Base-by-base conservation (phyloP, 257 asterid species). In the Jaltomata sinuosa region DNA sequence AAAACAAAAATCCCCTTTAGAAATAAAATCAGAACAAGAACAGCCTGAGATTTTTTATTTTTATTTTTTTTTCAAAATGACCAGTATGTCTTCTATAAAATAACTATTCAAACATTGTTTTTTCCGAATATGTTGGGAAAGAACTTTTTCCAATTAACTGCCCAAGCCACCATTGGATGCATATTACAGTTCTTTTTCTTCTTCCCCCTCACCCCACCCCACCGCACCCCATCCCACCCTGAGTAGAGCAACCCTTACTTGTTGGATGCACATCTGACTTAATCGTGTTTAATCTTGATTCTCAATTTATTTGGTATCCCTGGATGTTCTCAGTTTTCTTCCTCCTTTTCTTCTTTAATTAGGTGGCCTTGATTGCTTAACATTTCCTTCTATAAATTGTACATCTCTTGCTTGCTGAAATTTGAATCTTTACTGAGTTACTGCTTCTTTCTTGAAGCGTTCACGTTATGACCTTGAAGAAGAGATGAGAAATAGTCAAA, bases 401-500 rank as follows among this genome's bases (percentile, higher is more conserved):
- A 38, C 32, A 45, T 31, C 27, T 71, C 55, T 67, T 15, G 16
- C 10, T n/a, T 12, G 16, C 45, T 54, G 52, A 82, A 64, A 42
- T 32, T 54, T 65, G 32, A 32, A 27, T 29, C 36, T 64, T 80
- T 77, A 59, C 69, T 82, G 80, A 62, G 84, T 69, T 36, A 84
- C 74, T 91, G 57, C 69, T 86, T 81, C 79, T 84, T 45, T 77
- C 65, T 64, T 91, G 88, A 88, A 95, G 99, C 94, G 96, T 54
- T 87, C 94, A 57, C 92, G 87, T 42, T 93, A 92, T 86, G 99
- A 95, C 89, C 83, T 89, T 62, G 99, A 93, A 87, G 99, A 92
- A 88, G 98, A 93, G 92, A 85, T 84, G 88, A 90, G 97, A 81
- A 94, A 85, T 54, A 84, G 84, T 32, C 91, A 84, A 84, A 90